Evolutionary conservation across 2,329 filamentous ascomycete species (phyloP).

Genomic region (Sordariomycetes sp.): DNA sequence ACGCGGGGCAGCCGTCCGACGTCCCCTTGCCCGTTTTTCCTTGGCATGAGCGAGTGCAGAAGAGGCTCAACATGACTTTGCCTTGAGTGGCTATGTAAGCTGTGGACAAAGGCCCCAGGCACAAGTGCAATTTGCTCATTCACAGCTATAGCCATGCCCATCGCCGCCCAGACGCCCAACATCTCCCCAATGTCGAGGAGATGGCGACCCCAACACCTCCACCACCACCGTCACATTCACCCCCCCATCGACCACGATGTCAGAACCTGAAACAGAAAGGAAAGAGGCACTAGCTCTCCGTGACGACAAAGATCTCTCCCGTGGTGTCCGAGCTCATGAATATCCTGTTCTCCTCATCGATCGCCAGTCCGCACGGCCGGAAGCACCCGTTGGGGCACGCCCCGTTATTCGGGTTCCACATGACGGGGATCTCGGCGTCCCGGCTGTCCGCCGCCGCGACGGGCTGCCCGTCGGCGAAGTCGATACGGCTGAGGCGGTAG

Average conservation of each 20-base stretch:
- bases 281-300: conserved; percentile 5
- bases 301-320: conserved; percentile 39
- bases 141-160: not conserved
- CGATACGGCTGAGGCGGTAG: conserved; percentile 23
- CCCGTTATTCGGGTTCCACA: conserved; percentile 32
- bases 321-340: conserved; percentile 40
- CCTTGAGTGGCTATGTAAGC: not conserved
- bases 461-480: conserved; percentile 21
- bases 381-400: conserved; percentile 35
- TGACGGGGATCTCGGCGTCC: conserved; percentile 28
- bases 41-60: not conserved
- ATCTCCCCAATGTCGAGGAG: not conserved
- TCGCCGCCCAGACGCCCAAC: not conserved
- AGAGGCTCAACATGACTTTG: no score
- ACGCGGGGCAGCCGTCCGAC: not conserved
- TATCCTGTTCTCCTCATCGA: conserved; percentile 25
- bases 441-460: conserved; percentile 18
- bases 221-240: no score
- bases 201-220: no score
- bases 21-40: not conserved
- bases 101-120: not conserved
- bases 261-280: not conserved
- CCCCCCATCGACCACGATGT: not conserved
- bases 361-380: conserved; percentile 33
- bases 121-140: not conserved